Conservation (phyloP, 2,329 filamentous ascomycete species). For the Rhinocladiella similis region DNA sequence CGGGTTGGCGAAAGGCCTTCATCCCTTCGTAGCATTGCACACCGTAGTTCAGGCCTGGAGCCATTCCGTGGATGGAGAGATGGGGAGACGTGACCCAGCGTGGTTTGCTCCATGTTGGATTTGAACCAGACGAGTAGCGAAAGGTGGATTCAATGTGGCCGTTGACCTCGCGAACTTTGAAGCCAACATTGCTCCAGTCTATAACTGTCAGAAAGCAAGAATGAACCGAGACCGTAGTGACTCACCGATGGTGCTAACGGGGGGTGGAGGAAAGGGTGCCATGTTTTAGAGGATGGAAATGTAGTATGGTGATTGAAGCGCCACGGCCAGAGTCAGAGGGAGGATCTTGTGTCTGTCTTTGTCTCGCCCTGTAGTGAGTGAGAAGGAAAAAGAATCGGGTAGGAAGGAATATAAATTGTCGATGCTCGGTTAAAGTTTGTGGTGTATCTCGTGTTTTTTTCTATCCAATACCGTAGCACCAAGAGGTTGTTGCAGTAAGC, state of each 20-base stretch:
- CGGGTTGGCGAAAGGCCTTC: conserved; percentile 85
- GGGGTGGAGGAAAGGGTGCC: conserved; percentile 68
- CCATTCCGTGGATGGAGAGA: conserved; percentile 91
- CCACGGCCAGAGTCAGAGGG: too few relatives aligned
- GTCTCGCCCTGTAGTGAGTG: too few relatives aligned
- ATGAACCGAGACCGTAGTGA: conserved; percentile 4
- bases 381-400: too few relatives aligned
- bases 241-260: conserved; percentile 71
- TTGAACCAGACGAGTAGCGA: conserved; percentile 59
- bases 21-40: conserved; percentile 98
- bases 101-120: conserved; percentile 49
- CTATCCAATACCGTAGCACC: too few relatives aligned
- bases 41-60: conserved; percentile 92
- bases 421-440: too few relatives aligned
- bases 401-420: too few relatives aligned
- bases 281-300: conserved; percentile 13
- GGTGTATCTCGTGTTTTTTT: too few relatives aligned
- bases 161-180: conserved; percentile 91
- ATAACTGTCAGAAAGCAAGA: conserved; percentile 12
- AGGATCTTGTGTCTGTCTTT: too few relatives aligned
- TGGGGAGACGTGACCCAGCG: conserved; percentile 79
- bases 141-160: conserved; percentile 91
- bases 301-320: too few relatives aligned
- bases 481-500: neutral
- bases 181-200: conserved; percentile 94